Conservation (phyloP, 352 stramenopile species). For the Phytophthora cajani region DNA sequence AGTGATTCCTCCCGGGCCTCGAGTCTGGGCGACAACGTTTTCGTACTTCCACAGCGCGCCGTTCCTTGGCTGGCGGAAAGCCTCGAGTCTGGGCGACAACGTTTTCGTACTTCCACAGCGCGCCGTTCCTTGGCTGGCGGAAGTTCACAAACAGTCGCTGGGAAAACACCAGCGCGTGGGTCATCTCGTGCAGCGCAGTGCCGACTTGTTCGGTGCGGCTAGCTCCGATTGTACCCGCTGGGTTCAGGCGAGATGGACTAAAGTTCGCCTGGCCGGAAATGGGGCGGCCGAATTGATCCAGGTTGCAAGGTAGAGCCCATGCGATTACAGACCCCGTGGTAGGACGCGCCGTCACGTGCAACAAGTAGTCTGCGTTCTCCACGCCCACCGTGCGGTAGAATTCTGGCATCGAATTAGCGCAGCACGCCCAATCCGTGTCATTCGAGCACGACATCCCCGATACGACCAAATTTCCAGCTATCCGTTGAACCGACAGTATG, state of each 20-base stretch:
- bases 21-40: constrained; percentile 66
- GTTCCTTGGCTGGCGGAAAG: constrained; percentile 72
- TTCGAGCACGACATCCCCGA: constrained; percentile 55
- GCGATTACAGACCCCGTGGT: constrained; percentile 76
- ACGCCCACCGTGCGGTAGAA: constrained; percentile 61
- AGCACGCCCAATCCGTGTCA: constrained; percentile 71
- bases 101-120: constrained; percentile 68
- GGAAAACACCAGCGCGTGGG: constrained; percentile 83
- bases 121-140: constrained; percentile 65
- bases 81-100: constrained; percentile 58
- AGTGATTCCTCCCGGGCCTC: constrained; percentile 51
- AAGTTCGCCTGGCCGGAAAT: constrained; percentile 89
- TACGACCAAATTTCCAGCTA: constrained; percentile 73
- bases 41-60: constrained; percentile 60
- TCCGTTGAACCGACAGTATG: constrained; percentile 69
- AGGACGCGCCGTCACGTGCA: constrained; percentile 79
- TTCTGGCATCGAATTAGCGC: constrained; percentile 48
- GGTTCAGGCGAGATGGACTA: constrained; percentile 64
- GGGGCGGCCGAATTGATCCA: constrained; percentile 77
- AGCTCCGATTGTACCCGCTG: constrained; percentile 36
- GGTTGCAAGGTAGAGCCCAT: constrained; percentile 82
- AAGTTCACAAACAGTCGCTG: constrained; percentile 65
- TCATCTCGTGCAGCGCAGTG: constrained; percentile 85
- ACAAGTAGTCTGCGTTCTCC: constrained; percentile 73
- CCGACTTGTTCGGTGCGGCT: constrained; percentile 69